A percentile compares a stretch with the other conserved stretches of the same genome.
phyloP scores from a whole-genome alignment of 208 protist genomes.

The Leishmania major region DNA sequence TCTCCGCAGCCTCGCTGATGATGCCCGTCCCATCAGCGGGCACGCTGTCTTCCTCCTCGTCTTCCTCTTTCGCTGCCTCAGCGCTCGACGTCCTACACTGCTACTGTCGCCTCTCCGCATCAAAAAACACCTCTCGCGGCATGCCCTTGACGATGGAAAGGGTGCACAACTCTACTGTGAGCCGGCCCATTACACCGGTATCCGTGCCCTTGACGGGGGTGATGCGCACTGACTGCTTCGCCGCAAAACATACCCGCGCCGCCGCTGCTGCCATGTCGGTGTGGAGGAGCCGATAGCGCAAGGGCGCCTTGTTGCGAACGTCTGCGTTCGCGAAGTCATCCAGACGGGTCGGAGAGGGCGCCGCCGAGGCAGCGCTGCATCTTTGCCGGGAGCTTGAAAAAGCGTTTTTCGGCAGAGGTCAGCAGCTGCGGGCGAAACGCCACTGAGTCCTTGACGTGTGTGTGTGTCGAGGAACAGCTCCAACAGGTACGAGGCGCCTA shows the following conservation, averaged over 20 bases:
- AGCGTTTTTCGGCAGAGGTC: slow-evolving; percentile 84
- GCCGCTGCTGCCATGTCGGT: slow-evolving; percentile 47
- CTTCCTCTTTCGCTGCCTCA: slow-evolving; percentile 9
- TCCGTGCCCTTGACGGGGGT: slow-evolving; percentile 75
- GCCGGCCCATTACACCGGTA: slow-evolving; percentile 62
- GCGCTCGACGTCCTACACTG: slow-evolving; percentile 13
- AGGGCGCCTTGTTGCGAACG: slow-evolving; percentile 80
- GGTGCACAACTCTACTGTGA: slow-evolving; percentile 92
- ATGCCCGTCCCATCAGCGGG: too few relatives aligned
- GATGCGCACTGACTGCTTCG: slow-evolving; percentile 44
- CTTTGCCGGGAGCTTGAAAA: slow-evolving; percentile 94
- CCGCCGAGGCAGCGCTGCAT: slow-evolving; percentile 85
- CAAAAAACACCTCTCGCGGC: slow-evolving; percentile 45
- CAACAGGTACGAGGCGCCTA: slow-evolving; percentile 92
- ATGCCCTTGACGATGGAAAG: slow-evolving; percentile 84
- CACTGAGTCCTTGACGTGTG: slow-evolving; percentile 38
- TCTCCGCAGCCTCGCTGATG: not conserved
- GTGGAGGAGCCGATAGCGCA: slow-evolving; percentile 87
- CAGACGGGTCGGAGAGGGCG: slow-evolving; percentile 70
- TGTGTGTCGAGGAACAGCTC: slow-evolving; percentile 67
- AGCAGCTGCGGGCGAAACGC: slow-evolving; percentile 87
- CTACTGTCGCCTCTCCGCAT: slow-evolving; percentile 14
- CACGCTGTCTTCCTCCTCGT: slow-evolving; percentile 1
- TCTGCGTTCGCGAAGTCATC: slow-evolving; percentile 87
- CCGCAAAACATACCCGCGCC: slow-evolving; percentile 48